Evolutionary conservation across 2,329 filamentous ascomycete genomes (phyloP), one percentile per base, ranked within the genome.

Genomic region (Alternaria longipes): DNA sequence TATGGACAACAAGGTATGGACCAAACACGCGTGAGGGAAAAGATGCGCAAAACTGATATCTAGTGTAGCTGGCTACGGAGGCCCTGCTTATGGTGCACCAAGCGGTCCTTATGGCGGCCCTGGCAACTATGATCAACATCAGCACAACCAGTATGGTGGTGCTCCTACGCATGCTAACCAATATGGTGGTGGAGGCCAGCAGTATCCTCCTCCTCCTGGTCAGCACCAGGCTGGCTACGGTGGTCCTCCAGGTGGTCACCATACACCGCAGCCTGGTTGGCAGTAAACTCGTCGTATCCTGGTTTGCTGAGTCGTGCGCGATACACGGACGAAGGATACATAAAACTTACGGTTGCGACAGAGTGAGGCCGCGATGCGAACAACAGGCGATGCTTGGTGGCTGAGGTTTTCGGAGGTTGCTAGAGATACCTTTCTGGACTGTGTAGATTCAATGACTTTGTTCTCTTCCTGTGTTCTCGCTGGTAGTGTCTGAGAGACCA

Each of bases 71-170:
- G 74, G 74, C 20, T 77, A 77, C 34, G 74, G 74, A 36, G 74
- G 74, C 6, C 71, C 74, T 9, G 71, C 71, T 42, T 71, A 70
- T 38, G 67, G 65, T 42, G 66, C 60, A 14, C 65, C 65, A 40
- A 59, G 55, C 18, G 60, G 65, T 16, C 64, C 66, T 5, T 75
- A 76, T 51, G 73, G 73, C n/a, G 71, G 71, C 9, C 58, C 68
- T 20, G 63, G 62, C 22, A 74, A 72, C 58, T 74, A 76, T 51
- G 72, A 73, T 34, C 72, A 74, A 55, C 73, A 76, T 56, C 68
- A 76, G 54, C 73, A 75, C 59, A 73, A 74, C 60, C 64, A 66
- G 41, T 68, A 67, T 24, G 65, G 63, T 32, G 67, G 67, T 18
- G 60, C 63, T 40, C 56, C 64, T 22, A 62, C 60, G 45, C 56